phyloP scores from a whole-genome alignment of 768 basidiomycete genomes.

The Tricholoma saponaceum region DNA sequence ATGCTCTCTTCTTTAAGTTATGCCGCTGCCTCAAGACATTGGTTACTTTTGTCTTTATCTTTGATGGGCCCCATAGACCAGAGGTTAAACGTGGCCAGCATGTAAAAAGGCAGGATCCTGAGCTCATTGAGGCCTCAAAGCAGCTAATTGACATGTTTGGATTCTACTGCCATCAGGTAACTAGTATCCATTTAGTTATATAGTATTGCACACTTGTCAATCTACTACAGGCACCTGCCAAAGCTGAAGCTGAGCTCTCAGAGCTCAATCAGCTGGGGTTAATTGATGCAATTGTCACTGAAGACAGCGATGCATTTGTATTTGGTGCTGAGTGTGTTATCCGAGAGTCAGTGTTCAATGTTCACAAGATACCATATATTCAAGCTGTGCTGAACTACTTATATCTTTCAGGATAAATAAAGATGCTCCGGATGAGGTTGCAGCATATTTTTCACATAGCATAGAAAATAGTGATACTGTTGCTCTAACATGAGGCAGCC shows the following conservation, averaged over 20 bases:
- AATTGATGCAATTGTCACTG: constrained; percentile 44
- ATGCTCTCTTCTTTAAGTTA: constrained; percentile 38
- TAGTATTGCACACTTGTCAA: no score
- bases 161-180: constrained; percentile 27
- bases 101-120: constrained; percentile 23
- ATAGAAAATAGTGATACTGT: neutral
- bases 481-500: constrained; percentile 28
- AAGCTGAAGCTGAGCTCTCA: constrained; percentile 52
- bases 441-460: neutral
- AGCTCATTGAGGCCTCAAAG: neutral
- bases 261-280: constrained; percentile 31
- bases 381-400: neutral
- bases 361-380: neutral
- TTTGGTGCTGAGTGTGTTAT: constrained; percentile 40
- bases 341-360: constrained; percentile 26
- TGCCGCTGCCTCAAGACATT: constrained; percentile 31
- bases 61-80: constrained; percentile 41
- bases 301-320: constrained; percentile 44
- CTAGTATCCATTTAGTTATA: neutral
- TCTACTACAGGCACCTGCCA: constrained; percentile 44
- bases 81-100: constrained; percentile 32
- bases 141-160: constrained; percentile 35
- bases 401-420: neutral
- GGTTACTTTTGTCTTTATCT: constrained; percentile 39
- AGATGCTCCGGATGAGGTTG: neutral